Evolutionary conservation across 192 early-diverging fungal species (phyloP).

Genomic region (Rhizoclosmatium globosum): DNA sequence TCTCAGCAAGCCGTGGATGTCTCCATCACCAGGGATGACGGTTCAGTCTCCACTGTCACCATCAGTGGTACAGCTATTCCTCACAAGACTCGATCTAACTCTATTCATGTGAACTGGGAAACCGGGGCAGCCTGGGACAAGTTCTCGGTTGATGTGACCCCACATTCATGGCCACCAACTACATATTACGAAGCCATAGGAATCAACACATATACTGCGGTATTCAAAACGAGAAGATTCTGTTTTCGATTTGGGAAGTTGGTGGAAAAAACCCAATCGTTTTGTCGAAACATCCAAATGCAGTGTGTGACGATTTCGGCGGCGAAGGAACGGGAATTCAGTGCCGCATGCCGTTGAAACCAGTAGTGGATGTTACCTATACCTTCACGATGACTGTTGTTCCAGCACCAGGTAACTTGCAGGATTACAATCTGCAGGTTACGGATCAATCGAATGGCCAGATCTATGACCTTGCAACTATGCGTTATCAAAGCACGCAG

Average conservation of each 20-base stretch:
- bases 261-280: not conserved
- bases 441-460: not conserved
- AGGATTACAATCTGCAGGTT: conserved; percentile 8
- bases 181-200: conserved; percentile 29
- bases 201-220: conserved; percentile 19
- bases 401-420: not conserved
- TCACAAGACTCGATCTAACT: conserved; percentile 17
- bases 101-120: conserved; percentile 19
- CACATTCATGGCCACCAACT: conserved; percentile 15
- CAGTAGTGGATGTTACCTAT: conserved; percentile 7
- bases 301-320: conserved; percentile 2
- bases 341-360: not conserved
- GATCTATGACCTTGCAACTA: not conserved
- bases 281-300: conserved; percentile 1
- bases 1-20: conserved; percentile 8
- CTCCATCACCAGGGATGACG: conserved; percentile 8
- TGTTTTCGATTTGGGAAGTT: conserved; percentile 10
- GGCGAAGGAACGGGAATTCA: conserved; percentile 27
- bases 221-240: conserved; percentile 14
- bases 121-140: conserved; percentile 2
- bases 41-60: not conserved
- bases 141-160: not conserved
- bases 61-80: conserved; percentile 4
- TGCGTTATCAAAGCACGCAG: not conserved
- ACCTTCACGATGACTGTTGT: conserved; percentile 9